phyloP scores from a whole-genome alignment of 2,329 filamentous ascomycete genomes.

The Sordariomycetes sp. region DNA sequence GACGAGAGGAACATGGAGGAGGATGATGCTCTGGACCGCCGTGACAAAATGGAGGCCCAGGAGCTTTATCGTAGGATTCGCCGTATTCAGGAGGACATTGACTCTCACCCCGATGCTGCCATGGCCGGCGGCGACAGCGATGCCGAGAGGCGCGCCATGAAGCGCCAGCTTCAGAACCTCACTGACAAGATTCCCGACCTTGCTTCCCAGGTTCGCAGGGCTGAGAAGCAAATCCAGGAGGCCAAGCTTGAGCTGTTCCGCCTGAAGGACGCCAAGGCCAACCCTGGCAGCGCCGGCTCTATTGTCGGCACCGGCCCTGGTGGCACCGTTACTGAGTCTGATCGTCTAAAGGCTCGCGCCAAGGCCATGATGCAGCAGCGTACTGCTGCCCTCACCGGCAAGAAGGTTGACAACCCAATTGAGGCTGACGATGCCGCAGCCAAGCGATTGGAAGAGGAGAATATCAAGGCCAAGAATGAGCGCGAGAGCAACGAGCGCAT shows the following conservation, averaged over 20 bases:
- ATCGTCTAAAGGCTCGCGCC: slow-evolving; percentile 87
- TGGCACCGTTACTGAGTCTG: slow-evolving; percentile 82
- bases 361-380: slow-evolving; percentile 99
- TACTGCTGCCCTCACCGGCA: slow-evolving; percentile 83
- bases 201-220: slow-evolving; percentile 82
- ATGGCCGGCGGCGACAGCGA: slow-evolving; percentile 69
- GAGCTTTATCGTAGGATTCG: slow-evolving; percentile 89
- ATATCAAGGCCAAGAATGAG: slow-evolving; percentile 68
- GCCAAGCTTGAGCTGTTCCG: slow-evolving; percentile 88
- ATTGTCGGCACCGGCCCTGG: slow-evolving; percentile 92
- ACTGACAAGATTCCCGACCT: slow-evolving; percentile 87
- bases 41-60: slow-evolving; percentile 85
- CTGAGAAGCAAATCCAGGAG: slow-evolving; percentile 88
- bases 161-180: slow-evolving; percentile 79
- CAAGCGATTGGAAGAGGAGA: slow-evolving; percentile 84
- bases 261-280: slow-evolving; percentile 82
- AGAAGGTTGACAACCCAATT: slow-evolving; percentile 55
- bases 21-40: slow-evolving; percentile 82
- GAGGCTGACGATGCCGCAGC: slow-evolving; percentile 66
- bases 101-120: slow-evolving; percentile 71
- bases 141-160: slow-evolving; percentile 76
- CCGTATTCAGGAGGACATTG: slow-evolving; percentile 88
- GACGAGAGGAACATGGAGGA: slow-evolving; percentile 86
- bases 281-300: slow-evolving; percentile 69
- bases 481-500: slow-evolving; percentile 92